A percentile compares a stretch with the other conserved stretches of the same genome.
These are phyloP conservation scores for Kodamaea jinghongensis DNA, from an alignment of 805 yeast genomes.

Conservation along the genomic window DNA sequence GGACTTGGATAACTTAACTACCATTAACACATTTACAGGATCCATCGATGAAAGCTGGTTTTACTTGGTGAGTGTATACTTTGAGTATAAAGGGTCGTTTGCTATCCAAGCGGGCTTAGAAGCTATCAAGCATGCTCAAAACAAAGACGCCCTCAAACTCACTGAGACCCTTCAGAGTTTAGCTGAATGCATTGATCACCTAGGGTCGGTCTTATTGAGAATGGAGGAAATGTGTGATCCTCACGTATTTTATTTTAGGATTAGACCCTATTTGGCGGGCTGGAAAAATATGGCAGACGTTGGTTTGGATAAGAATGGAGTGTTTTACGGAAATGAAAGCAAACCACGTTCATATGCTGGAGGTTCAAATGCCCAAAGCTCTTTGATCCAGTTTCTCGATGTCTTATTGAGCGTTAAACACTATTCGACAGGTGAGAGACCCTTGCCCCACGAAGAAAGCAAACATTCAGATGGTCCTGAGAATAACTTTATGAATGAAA, in stretches of 20 bases:
- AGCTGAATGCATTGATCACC: conserved; percentile 71
- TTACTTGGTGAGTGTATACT: conserved; percentile 80
- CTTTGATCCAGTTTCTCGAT: conserved; percentile 85
- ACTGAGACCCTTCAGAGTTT: conserved; percentile 52
- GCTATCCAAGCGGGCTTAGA: conserved; percentile 65
- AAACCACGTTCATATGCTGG: conserved; percentile 65
- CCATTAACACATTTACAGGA: conserved; percentile 85
- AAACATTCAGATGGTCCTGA: conserved; percentile 13
- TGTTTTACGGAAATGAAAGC: conserved; percentile 66
- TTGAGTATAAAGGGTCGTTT: conserved; percentile 78
- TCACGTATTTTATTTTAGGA: conserved; percentile 79
- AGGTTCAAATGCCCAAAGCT: conserved; percentile 92
- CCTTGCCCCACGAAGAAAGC: conserved; percentile 15
- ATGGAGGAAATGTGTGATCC: conserved; percentile 97
- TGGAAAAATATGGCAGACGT: conserved; percentile 90
- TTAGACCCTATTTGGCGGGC: conserved; percentile 90
- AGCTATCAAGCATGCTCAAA: conserved; percentile 57
- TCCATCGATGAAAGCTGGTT: conserved; percentile 93
- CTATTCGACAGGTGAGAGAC: conserved; percentile 67
- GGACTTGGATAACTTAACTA: conserved; percentile 68
- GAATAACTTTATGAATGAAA: conserved; percentile 67
- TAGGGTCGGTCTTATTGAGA: conserved; percentile 69
- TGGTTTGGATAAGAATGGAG: conserved; percentile 70
- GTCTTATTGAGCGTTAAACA: conserved; percentile 74
- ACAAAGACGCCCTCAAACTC: conserved; percentile 41